These are phyloP conservation scores for Cladosporium sp. DNA, from an alignment of 2,329 filamentous ascomycete genomes.

Conservation along the genomic window DNA sequence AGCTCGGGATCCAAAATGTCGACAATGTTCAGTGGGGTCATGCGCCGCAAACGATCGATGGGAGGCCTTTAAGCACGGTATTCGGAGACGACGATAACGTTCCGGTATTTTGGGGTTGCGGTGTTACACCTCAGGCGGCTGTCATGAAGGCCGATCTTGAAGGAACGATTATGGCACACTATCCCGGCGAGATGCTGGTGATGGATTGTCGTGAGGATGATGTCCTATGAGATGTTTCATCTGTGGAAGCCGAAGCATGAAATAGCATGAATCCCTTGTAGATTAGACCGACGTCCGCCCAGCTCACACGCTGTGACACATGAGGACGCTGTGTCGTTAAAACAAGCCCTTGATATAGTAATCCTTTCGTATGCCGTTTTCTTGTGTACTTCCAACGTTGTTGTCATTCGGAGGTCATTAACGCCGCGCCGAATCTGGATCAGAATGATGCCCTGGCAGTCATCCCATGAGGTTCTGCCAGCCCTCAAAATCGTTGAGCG, in stretches of 20 bases:
- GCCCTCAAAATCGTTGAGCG: background rate
- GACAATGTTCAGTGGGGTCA: constrained; percentile 56
- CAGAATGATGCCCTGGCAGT: background rate
- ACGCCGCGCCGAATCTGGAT: background rate
- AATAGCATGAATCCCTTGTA: no score
- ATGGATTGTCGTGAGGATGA: constrained; percentile 50
- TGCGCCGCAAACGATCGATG: constrained; percentile 32
- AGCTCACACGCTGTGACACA: no score
- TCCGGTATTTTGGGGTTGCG: constrained; percentile 61
- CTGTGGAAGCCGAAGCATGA: no score
- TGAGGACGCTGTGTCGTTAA: no score
- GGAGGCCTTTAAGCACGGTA: constrained; percentile 24
- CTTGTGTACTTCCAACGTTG: no score
- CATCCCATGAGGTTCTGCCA: background rate
- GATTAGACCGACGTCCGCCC: no score
- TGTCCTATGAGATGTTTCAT: constrained; percentile 7
- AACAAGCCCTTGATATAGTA: no score
- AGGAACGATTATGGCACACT: constrained; percentile 58
- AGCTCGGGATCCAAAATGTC: constrained; percentile 54
- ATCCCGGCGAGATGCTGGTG: constrained; percentile 60
- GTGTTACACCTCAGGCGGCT: constrained; percentile 63
- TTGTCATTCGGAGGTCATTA: no score
- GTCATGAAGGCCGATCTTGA: constrained; percentile 53
- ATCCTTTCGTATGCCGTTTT: no score
- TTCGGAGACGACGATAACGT: constrained; percentile 41